Evolutionary conservation across 208 protist species (phyloP).

Genomic region (Crithidia brevicula): DNA sequence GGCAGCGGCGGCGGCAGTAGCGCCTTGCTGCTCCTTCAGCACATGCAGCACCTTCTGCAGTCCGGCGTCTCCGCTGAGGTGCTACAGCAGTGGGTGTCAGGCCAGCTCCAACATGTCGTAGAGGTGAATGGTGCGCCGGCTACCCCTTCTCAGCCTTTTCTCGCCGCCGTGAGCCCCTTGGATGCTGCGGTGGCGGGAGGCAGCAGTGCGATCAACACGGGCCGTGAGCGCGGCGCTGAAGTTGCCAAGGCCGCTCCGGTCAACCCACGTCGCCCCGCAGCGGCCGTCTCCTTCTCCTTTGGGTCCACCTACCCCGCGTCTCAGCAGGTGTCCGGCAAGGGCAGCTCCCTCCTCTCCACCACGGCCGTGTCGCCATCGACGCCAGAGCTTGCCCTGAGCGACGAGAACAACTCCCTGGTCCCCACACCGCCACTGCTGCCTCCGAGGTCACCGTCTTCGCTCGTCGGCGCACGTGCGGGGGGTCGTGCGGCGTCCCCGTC

Average conservation of each 20-base stretch:
- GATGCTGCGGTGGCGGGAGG: too few species aligned
- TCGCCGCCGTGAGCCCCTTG: background rate
- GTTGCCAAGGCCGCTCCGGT: background rate
- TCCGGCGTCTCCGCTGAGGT: constrained; percentile 4
- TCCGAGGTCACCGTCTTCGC: background rate
- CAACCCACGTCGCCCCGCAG: constrained; percentile 9
- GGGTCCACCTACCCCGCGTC: background rate
- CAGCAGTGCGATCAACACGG: too few species aligned
- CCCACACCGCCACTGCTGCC: constrained; percentile 1
- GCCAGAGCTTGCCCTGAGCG: background rate
- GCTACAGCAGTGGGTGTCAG: constrained; percentile 32
- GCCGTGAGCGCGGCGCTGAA: too few species aligned
- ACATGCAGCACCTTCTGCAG: constrained; percentile 30
- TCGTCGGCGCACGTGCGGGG: background rate
- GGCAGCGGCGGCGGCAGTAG: background rate
- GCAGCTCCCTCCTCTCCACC: background rate
- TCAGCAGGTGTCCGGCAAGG: background rate
- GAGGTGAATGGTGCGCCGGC: too few species aligned
- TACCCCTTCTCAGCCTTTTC: too few species aligned
- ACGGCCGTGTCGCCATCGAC: background rate
- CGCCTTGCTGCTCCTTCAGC: constrained; percentile 21
- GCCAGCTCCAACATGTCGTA: constrained; percentile 14
- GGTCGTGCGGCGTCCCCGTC: background rate
- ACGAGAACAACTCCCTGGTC: background rate
- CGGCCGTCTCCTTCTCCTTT: constrained; percentile 21